Percentiles rank a stretch among this genome's conserved stretches.
phyloP scores from a whole-genome alignment of 2,329 filamentous ascomycete species.

The Emergomyces africanus region DNA sequence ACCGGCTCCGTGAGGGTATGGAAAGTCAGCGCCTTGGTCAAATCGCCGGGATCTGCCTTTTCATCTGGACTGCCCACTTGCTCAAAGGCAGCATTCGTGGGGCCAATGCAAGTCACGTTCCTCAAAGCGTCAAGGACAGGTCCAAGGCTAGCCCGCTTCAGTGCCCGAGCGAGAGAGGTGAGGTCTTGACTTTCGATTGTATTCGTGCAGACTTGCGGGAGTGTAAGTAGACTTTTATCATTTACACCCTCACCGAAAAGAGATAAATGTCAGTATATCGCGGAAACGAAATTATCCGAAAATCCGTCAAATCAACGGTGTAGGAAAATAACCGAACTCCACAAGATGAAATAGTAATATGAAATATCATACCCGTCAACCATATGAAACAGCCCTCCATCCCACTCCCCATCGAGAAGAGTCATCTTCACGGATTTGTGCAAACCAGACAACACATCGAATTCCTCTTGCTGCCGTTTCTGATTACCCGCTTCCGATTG shows the following conservation, averaged over 20 bases:
- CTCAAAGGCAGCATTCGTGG: constrained; percentile 1
- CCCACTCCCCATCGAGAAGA: constrained; percentile 4
- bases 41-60: neutral
- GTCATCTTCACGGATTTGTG: constrained; percentile 1
- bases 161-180: constrained; percentile 2
- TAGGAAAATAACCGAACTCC: neutral
- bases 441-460: constrained; percentile 4
- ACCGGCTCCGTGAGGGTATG: constrained; percentile 6
- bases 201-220: constrained; percentile 4
- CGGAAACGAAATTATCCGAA: neutral
- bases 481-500: neutral
- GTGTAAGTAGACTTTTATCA: constrained; percentile 3
- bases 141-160: neutral
- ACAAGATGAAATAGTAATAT: neutral
- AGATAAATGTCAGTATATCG: neutral
- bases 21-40: constrained; percentile 5
- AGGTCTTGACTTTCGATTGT: constrained; percentile 3
- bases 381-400: constrained; percentile 6
- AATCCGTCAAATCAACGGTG: neutral
- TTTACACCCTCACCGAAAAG: neutral
- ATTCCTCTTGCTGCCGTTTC: constrained; percentile 1
- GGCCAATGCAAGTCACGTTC: constrained; percentile 6
- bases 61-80: constrained; percentile 3
- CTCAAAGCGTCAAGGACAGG: constrained; percentile 2
- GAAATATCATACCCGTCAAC: constrained; percentile 4